Evolutionary conservation across 257 asterid species (phyloP).

Genomic region (Plantago elongata): DNA sequence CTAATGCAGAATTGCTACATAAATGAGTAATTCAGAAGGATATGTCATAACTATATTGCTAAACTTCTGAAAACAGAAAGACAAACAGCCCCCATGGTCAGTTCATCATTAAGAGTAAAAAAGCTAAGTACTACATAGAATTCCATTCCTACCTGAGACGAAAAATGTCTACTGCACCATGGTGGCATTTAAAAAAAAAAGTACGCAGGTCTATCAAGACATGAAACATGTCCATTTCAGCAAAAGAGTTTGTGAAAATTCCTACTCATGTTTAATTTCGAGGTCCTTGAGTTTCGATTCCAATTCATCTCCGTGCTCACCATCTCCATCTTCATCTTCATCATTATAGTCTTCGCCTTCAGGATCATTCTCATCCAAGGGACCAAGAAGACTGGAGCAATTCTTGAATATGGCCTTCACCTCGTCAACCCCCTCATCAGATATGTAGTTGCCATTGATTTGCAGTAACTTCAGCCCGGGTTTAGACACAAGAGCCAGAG

Average conservation of each 20-base stretch:
- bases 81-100: constrained; percentile 5
- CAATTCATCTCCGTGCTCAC: constrained; percentile 50
- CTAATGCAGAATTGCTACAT: constrained; percentile 7
- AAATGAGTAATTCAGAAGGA: background rate
- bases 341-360: constrained; percentile 86
- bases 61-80: constrained; percentile 11
- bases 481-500: constrained; percentile 64
- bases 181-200: constrained; percentile 18
- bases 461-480: constrained; percentile 58
- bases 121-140: constrained; percentile 9
- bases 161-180: constrained; percentile 14
- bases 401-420: constrained; percentile 65
- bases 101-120: constrained; percentile 12
- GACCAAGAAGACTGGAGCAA: constrained; percentile 54
- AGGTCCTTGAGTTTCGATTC: constrained; percentile 75
- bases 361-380: constrained; percentile 90
- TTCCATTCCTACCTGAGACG: constrained; percentile 17
- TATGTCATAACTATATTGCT: background rate
- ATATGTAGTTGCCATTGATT: constrained; percentile 79
- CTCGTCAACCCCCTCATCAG: constrained; percentile 95
- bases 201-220: constrained; percentile 3
- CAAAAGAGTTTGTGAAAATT: constrained; percentile 10
- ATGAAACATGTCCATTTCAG: constrained; percentile 8
- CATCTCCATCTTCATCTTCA: constrained; percentile 49
- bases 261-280: constrained; percentile 60